Base-by-base conservation (phyloP, 1,284 basidiomycete species). In the Rhodotorula mucilaginosa region DNA sequence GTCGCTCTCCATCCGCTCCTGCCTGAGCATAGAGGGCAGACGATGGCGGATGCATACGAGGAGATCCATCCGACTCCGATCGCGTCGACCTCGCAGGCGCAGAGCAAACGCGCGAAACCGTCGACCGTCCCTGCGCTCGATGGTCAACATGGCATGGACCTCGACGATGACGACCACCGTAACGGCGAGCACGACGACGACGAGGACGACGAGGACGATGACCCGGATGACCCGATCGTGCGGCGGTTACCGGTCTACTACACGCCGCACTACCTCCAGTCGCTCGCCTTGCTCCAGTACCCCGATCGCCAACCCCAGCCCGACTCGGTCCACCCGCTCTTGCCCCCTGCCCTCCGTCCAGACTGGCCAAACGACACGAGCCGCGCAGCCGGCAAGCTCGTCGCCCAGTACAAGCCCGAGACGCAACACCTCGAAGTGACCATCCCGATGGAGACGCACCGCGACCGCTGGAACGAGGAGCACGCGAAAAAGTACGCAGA, bases 251-350 rank as follows among this genome's bases (percentile, higher is more conserved):
- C 77, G 26, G 75, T 79, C 19, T 78, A 73, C 66, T 76, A 76
- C 68, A 76, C 70, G 26, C 76, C 78, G 1, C 63, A 70, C 52
- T 73, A 72, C 57, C 66, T 75, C 63, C 63, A 71, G 46, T 70
- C 74, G 26, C 70, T 79, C 46, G 76, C 76, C 34, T 70, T 80
- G 15, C 70, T 80, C 16, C 79, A 80, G 68, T 80, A 79, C 70
- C 78, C 78, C n/a, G 76, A 79, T 65, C 74, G 77, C 31, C 75
- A 70, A 7, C 72, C 75, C 16, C 74, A 70, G 54, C 74, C 75
- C 44, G 67, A 72, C 49, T 64, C 70, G 48, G 65, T 70, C 39
- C 79, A 79, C 64, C 77, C 78, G 21, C 69, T 80, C 19, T 63
- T 79, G 26, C 79, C 79, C 16, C 77, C 79, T 8, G 71, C 74